A percentile compares a stretch with the other conserved stretches of the same genome.
These are phyloP conservation scores for Strigomonas oncopelti DNA, from an alignment of 208 protist genomes.

Conservation along the genomic window DNA sequence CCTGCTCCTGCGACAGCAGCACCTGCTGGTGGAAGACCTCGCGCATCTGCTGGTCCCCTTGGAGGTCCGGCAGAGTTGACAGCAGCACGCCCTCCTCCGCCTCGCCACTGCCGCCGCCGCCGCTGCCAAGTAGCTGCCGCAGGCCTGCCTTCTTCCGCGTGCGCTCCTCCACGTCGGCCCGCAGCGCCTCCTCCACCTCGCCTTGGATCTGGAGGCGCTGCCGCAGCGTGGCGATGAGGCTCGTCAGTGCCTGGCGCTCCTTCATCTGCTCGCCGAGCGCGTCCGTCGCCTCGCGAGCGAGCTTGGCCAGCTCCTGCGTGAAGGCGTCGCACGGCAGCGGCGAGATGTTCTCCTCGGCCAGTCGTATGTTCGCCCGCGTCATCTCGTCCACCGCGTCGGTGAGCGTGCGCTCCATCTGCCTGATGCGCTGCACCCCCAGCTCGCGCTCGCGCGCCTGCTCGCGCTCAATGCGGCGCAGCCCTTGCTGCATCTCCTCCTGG, in stretches of 20 bases:
- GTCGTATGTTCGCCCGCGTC: slow-evolving; percentile 33
- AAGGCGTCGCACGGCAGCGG: slow-evolving; percentile 71
- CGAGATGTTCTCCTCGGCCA: slow-evolving; percentile 61
- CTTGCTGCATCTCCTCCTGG: slow-evolving; percentile 30
- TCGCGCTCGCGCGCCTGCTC: slow-evolving; percentile 32
- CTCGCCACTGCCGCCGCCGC: slow-evolving; percentile 15
- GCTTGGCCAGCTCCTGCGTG: slow-evolving; percentile 52
- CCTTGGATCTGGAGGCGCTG: slow-evolving; percentile 57
- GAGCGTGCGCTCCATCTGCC: slow-evolving; percentile 34
- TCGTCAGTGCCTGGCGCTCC: slow-evolving; percentile 39
- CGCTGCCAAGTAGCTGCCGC: background rate
- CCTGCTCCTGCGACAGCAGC: slow-evolving; percentile 64
- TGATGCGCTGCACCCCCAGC: slow-evolving; percentile 11
- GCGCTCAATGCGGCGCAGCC: slow-evolving; percentile 26
- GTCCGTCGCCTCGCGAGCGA: slow-evolving; percentile 52
- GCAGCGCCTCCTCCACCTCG: slow-evolving; percentile 60
- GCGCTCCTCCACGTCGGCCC: slow-evolving; percentile 59
- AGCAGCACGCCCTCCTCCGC: slow-evolving; percentile 12
- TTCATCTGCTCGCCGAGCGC: slow-evolving; percentile 33
- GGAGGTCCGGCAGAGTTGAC: slow-evolving; percentile 13
- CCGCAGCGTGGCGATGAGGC: slow-evolving; percentile 41
- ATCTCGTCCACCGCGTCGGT: slow-evolving; percentile 35
- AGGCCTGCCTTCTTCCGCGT: slow-evolving; percentile 12
- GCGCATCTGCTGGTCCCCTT: slow-evolving; percentile 55
- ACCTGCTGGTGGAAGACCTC: slow-evolving; percentile 72